phyloP scores from a whole-genome alignment of 164 flowering plant genomes.

The Liquidambar formosana region DNA sequence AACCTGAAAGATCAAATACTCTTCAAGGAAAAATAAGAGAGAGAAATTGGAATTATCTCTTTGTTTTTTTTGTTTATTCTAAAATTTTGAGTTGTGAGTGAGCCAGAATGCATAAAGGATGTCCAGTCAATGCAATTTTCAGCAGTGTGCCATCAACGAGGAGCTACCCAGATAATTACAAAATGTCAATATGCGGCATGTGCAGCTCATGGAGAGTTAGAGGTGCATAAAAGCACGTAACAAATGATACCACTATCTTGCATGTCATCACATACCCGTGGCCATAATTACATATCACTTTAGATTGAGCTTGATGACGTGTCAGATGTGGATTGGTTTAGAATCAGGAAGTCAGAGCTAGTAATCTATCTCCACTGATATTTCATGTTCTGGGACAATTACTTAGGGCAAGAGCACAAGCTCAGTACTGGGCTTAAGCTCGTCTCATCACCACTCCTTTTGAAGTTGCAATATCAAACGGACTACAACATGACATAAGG shows the following conservation, averaged over 20 bases:
- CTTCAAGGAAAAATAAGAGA: too few relatives aligned
- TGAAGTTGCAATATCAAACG: slow-evolving; percentile 5
- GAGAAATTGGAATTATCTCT: too few relatives aligned
- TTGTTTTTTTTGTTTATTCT: too few relatives aligned
- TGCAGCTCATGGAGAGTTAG: not conserved
- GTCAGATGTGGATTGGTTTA: slow-evolving; percentile 18
- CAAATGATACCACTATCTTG: not conserved
- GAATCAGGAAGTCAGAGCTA: slow-evolving; percentile 7
- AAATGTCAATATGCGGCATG: not conserved
- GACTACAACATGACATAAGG: slow-evolving; percentile 9
- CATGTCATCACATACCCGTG: slow-evolving; percentile 3
- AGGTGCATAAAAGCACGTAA: not conserved
- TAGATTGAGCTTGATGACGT: slow-evolving; percentile 24
- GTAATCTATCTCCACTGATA: not conserved
- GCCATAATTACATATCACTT: slow-evolving; percentile 12
- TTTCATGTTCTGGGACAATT: slow-evolving; percentile 11
- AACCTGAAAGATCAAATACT: too few relatives aligned
- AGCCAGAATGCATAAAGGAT: too few relatives aligned
- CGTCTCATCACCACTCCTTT: slow-evolving; percentile 15
- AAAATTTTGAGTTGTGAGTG: too few relatives aligned
- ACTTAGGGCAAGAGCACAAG: slow-evolving; percentile 7
- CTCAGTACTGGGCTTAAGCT: not conserved
- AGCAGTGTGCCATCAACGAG: too few relatives aligned
- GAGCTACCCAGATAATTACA: not conserved
- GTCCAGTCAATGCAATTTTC: too few relatives aligned